Conservation (phyloP, 495 filamentous ascomycete genomes). For the Elasticomyces elasticus region DNA sequence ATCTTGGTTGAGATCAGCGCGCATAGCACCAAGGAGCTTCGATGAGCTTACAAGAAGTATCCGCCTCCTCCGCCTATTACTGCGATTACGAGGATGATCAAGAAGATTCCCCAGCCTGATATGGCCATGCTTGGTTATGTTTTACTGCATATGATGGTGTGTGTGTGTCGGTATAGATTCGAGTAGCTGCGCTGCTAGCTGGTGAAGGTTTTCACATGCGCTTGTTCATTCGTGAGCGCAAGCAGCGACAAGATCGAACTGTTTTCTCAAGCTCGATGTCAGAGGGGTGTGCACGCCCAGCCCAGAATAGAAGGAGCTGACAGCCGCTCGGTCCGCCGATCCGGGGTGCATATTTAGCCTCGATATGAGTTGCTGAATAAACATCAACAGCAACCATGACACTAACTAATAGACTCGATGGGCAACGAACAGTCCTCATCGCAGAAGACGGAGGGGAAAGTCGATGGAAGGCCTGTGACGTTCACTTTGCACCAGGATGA, state of each 20-base stretch:
- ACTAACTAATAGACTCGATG: not conserved
- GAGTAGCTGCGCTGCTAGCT: not conserved
- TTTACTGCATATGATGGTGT: not conserved
- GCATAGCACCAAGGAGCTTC: not conserved
- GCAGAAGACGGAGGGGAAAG: conserved; percentile 9
- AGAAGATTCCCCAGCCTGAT: conserved; percentile 29
- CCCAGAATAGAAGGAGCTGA: conserved; percentile 3
- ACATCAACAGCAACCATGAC: not conserved
- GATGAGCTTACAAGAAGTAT: conserved; percentile 25
- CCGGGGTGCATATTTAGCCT: not conserved
- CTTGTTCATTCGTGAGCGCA: too few species aligned
- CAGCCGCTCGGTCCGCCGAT: not conserved
- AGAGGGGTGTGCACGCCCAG: not conserved
- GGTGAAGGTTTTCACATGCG: not conserved
- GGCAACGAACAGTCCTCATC: conserved; percentile 3
- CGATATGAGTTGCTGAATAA: not conserved
- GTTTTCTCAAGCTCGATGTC: not conserved
- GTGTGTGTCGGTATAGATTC: not conserved
- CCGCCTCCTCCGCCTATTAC: conserved; percentile 35
- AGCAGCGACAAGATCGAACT: too few species aligned
- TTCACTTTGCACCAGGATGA: conserved; percentile 7
- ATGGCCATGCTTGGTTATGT: conserved; percentile 15
- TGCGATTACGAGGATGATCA: conserved; percentile 44
- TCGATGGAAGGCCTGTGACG: conserved; percentile 16
- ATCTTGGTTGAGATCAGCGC: not conserved